Evolutionary conservation across 257 asterid species (phyloP), one percentile per base, ranked within the genome.

Genomic region (Ehretia macrophylla): DNA sequence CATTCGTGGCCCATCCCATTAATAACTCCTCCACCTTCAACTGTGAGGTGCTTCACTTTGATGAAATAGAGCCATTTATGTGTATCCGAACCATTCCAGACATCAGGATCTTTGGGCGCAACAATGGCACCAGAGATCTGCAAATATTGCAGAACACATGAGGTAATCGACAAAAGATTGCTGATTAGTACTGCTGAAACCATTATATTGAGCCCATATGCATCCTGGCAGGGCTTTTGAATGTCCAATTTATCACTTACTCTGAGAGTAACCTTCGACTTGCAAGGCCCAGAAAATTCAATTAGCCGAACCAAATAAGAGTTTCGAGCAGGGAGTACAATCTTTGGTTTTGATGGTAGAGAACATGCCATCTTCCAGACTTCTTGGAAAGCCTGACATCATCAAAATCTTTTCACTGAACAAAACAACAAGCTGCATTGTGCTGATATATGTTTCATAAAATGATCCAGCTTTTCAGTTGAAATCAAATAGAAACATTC

Each of bases 61-160:
- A 69, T 83, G 49, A 92, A 88, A 77, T 92, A 85, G 59, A 92
- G 82, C 99, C 99, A 92, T 70, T 79, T 81, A 59, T 71, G 83
- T 35, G 71, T 64, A 66, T 85, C 70, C 57, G 67, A 64, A 73
- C 82, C 85, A 38, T 68, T 47, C 97, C 97, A 88, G 8, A 60
- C 74, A 57, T 68, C 72, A 56, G 92, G 95, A 72, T 88, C 90
- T 57, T 59, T 55, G 11, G 95, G 96, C 0, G 95, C 95, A 51
- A 71, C 67, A 65, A 85, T 59, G 16, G 70, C 56, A 66, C 98
- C 97, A 59, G 80, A 81, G 45, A 91, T 72, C 97, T 91, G 70
- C 59, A 69, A 39, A 21, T 49, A 61, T 57, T 12, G 38, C 14
- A 52, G 47, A 42, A 42, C 47, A 42, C 16, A 42, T n/a, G 47